A percentile compares a stretch with the other conserved stretches of the same genome.
Evolutionary conservation across 2,329 filamentous ascomycete genomes (phyloP).

Genomic region (Cadophora gregata): DNA sequence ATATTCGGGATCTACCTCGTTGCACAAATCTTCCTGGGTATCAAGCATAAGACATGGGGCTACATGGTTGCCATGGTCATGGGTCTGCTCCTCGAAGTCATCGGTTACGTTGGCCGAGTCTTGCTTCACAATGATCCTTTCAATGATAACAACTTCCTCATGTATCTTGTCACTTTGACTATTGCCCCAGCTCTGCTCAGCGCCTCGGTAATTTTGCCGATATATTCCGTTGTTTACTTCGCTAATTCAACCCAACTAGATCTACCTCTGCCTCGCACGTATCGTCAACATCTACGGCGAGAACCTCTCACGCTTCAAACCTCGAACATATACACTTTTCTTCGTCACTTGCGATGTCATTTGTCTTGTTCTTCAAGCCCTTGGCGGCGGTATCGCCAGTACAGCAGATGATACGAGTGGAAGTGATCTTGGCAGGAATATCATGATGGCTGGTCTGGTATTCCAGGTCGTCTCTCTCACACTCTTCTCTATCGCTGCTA

Average conservation of each 20-base stretch:
- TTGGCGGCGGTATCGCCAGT: conserved; percentile 62
- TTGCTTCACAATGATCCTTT: conserved; percentile 60
- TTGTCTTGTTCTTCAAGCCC: conserved; percentile 63
- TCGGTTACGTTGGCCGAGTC: conserved; percentile 60
- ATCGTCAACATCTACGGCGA: conserved; percentile 61
- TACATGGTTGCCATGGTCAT: conserved; percentile 56
- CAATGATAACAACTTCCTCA: conserved; percentile 59
- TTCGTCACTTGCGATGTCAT: conserved; percentile 58
- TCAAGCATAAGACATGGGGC: conserved; percentile 60
- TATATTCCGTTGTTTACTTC: not conserved
- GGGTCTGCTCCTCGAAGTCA: conserved; percentile 56
- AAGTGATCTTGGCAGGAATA: conserved; percentile 40
- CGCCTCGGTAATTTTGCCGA: conserved; percentile 48
- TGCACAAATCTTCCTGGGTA: conserved; percentile 52
- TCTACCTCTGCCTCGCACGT: conserved; percentile 65
- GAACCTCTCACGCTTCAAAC: conserved; percentile 53
- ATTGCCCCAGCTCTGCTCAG: conserved; percentile 57
- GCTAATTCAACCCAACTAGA: conserved; percentile 35
- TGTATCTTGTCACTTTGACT: conserved; percentile 61
- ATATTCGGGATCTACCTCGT: conserved; percentile 55
- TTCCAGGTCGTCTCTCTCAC: conserved; percentile 47
- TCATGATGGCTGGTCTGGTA: conserved; percentile 50
- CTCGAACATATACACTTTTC: conserved; percentile 57
- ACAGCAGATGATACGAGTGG: conserved; percentile 44
- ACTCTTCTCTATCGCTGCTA: conserved; percentile 38